Evolutionary conservation across 2,329 filamentous ascomycete genomes (phyloP).

Genomic region (Cercospora nicotianae): DNA sequence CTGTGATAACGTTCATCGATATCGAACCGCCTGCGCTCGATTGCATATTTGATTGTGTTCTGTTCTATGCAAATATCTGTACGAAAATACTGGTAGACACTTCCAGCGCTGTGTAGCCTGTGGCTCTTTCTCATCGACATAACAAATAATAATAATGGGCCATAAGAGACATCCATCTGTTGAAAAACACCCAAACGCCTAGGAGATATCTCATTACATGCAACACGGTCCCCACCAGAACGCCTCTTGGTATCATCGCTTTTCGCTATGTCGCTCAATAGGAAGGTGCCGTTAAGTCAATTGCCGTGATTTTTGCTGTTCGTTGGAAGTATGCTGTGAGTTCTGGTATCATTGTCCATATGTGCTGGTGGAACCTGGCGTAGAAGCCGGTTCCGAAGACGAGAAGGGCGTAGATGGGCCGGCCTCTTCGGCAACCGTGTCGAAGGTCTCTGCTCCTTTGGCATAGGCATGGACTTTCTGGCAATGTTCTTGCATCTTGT

Average conservation of each 20-base stretch:
- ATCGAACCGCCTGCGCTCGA: not conserved
- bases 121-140: not conserved
- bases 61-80: not conserved
- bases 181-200: not conserved
- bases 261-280: not conserved
- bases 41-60: not conserved
- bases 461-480: slow-evolving; percentile 8
- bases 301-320: not conserved
- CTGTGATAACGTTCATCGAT: too few relatives aligned
- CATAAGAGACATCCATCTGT: not conserved
- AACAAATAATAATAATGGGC: not conserved
- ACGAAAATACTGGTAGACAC: not conserved
- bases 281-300: not conserved
- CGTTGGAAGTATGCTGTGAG: not conserved
- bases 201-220: not conserved
- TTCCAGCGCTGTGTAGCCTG: not conserved
- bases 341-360: not conserved
- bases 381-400: not conserved
- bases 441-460: not conserved
- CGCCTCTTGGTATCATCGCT: not conserved
- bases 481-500: slow-evolving; percentile 15
- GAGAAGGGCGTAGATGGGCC: not conserved
- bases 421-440: not conserved
- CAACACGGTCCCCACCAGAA: not conserved
- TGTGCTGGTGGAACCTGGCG: not conserved